Percentiles rank a stretch among this genome's conserved stretches.
Conservation (phyloP, 805 yeast genomes). For the Candida qinlingensis region DNA sequence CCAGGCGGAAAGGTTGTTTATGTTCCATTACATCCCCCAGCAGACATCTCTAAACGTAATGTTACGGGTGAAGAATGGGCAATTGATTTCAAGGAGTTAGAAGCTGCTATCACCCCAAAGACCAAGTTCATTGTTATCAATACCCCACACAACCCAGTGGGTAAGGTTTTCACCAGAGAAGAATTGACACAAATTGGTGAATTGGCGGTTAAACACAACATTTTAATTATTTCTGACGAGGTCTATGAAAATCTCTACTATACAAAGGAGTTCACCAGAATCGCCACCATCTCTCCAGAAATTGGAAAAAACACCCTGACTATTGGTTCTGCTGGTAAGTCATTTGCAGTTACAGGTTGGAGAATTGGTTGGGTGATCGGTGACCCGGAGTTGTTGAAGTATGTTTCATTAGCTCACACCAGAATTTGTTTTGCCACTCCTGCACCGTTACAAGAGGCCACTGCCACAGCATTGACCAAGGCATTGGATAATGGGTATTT, state of each 20-base stretch:
- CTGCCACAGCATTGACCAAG: slow-evolving; percentile 65
- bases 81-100: slow-evolving; percentile 73
- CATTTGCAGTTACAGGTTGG: slow-evolving; percentile 99
- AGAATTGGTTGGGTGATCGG: slow-evolving; percentile 96
- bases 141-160: slow-evolving; percentile 96
- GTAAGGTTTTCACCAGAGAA: slow-evolving; percentile 74
- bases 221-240: slow-evolving; percentile 84
- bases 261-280: slow-evolving; percentile 63
- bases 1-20: slow-evolving; percentile 90
- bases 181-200: slow-evolving; percentile 76
- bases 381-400: slow-evolving; percentile 71
- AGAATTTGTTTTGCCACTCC: slow-evolving; percentile 91
- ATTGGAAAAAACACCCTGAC: slow-evolving; percentile 74
- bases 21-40: slow-evolving; percentile 82
- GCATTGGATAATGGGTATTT: slow-evolving; percentile 66
- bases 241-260: slow-evolving; percentile 91
- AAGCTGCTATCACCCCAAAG: slow-evolving; percentile 60
- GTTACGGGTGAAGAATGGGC: slow-evolving; percentile 85
- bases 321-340: slow-evolving; percentile 96
- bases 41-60: slow-evolving; percentile 52
- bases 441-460: slow-evolving; percentile 89
- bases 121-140: slow-evolving; percentile 87
- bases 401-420: slow-evolving; percentile 85
- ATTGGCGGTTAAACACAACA: slow-evolving; percentile 78
- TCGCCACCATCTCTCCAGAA: slow-evolving; percentile 79